Evolutionary conservation across 345 rosid species (phyloP).

Genomic region (Garcia nutans): DNA sequence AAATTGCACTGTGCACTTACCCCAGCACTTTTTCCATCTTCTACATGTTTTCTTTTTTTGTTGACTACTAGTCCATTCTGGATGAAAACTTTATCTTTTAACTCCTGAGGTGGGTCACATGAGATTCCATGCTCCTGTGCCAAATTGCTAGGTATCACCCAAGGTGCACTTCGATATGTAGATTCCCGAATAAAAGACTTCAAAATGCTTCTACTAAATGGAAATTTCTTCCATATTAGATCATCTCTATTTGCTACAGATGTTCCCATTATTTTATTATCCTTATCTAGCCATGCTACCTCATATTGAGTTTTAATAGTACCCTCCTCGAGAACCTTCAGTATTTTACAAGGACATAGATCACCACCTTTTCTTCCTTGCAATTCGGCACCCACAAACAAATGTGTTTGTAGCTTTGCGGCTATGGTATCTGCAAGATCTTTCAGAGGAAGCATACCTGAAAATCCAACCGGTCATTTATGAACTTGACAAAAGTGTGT

Average conservation of each 20-base stretch:
- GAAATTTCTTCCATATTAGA: slow-evolving; percentile 66
- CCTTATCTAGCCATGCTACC: slow-evolving; percentile 69
- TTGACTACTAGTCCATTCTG: slow-evolving; percentile 61
- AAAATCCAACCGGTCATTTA: slow-evolving; percentile 20
- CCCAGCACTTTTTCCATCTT: slow-evolving; percentile 27
- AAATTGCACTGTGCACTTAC: slow-evolving; percentile 22
- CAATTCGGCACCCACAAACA: slow-evolving; percentile 64
- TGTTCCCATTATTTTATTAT: slow-evolving; percentile 47
- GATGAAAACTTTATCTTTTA: slow-evolving; percentile 49
- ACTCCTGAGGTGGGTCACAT: slow-evolving; percentile 60
- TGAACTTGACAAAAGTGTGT: background rate
- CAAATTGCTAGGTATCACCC: slow-evolving; percentile 77
- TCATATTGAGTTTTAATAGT: slow-evolving; percentile 48
- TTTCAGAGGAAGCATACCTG: slow-evolving; percentile 82
- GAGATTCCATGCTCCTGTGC: slow-evolving; percentile 65
- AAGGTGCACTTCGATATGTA: slow-evolving; percentile 76
- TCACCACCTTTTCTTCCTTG: slow-evolving; percentile 56
- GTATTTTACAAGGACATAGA: slow-evolving; percentile 63
- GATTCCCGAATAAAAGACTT: slow-evolving; percentile 93
- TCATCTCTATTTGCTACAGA: slow-evolving; percentile 53
- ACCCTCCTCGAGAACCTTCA: slow-evolving; percentile 43
- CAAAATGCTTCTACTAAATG: slow-evolving; percentile 69
- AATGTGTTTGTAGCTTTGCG: slow-evolving; percentile 52
- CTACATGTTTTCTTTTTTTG: slow-evolving; percentile 46
- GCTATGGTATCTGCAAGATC: slow-evolving; percentile 76